Evolutionary conservation across 768 basidiomycete genomes (phyloP), one percentile per base, ranked within the genome.

Genomic region (Pluteus cervinus): DNA sequence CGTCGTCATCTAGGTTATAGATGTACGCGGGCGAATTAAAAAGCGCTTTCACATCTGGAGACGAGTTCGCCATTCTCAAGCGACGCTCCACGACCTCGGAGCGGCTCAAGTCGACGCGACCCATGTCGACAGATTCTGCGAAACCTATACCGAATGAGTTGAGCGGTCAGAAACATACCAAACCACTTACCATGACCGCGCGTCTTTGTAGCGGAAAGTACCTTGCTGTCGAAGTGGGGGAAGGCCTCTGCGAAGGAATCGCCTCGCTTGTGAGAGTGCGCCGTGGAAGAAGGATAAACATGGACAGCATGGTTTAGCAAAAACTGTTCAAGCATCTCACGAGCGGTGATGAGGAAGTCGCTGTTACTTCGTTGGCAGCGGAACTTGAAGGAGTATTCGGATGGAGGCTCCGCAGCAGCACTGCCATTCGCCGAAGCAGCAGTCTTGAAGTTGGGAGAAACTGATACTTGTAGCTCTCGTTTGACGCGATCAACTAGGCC

Each of bases 191-290:
- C 72, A 60, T 69, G 67, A 53, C 85, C 84, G 41, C 77, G 75
- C 34, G 79, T 75, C 49, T 79, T 72, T 7, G 83, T 76, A 15
- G 85, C 82, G 11, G 91, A 82, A 33, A 96, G 69, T 2, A 96
- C 79, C 60, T 92, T 96, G 64, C 88, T 90, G 55, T 96, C 90
- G 57, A 96, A 94, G 58, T 94, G 91, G 17, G 91, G 87, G 71
- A 94, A 93, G 2, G 92, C 88, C 54, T 94, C 91, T 23, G 91
- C 84, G 53, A 94, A 93, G 1, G 91, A 90, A 53, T 97, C 93
- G 5, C 84, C 85, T 31, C 90, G 73, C 60, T 83, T 90, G 57
- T 87, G 88, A 2, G 75, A 75, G 39, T 84, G 79, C n/a, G 79
- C 74, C 6, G 81, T 81, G 11, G 81, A 75, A 18, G 85, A 81